Evolutionary conservation across 306 rosid species (phyloP), one percentile per base, ranked within the genome.

Genomic region (Vigna mungo): DNA sequence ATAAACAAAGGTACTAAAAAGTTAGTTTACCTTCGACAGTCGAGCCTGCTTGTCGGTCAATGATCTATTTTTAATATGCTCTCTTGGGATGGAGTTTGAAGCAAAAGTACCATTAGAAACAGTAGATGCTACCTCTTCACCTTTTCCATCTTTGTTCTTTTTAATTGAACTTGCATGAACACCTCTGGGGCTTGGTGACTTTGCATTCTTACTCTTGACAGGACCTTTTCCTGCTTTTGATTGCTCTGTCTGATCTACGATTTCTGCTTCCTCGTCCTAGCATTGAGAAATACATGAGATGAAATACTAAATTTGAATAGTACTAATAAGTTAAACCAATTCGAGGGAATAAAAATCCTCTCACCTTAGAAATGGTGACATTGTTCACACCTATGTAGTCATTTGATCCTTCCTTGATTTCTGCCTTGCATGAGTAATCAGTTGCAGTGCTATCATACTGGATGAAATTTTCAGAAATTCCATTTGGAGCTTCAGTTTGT

Each of bases 91-190:
- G 56, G 88, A 79, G 72, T 67, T 88, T 43, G 77, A 80, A 76
- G 76, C 73, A 51, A 64, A 80, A 20, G 86, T 82, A 80, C 94
- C 97, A 85, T 91, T 96, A 20, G 92, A 68, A 78, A 79, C 85
- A 80, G 87, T n/a, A 79, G 96, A 62, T 77, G 76, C 49, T 51
- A 74, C 85, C 69, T 82, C 83, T 32, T 70, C 88, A 79, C 67
- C 87, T 71, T 89, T 87, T 84, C 89, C 94, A 67, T 87, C 94
- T 83, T 85, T 88, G 86, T 54, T 78, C 84, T 80, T 88, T 81
- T 77, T 88, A 12, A 63, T 72, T 41, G 16, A 71, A 76, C 81
- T 76, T 66, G 85, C 81, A 62, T 81, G 76, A 86, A 64, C 59
- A 30, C 43, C 82, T 84, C 72, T 86, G 14, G 84, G 71, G 75